Base-by-base conservation (phyloP, 1,284 basidiomycete genomes). In the Flammula alnicola region DNA sequence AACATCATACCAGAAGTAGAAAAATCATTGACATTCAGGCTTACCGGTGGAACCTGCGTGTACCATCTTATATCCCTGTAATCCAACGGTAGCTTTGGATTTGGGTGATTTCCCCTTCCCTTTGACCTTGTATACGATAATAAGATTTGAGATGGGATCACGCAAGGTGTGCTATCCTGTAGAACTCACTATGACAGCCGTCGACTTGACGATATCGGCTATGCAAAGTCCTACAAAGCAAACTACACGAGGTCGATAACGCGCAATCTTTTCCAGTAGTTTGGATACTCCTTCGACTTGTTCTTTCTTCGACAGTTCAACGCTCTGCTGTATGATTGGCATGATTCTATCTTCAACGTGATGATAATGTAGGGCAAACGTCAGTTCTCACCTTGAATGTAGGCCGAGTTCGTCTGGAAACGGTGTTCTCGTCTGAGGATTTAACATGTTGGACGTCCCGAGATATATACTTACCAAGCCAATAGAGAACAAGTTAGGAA, bases 191-290 rank as follows among this genome's bases (percentile, higher is more conserved):
- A 56, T 47, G 3, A 58, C 37, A n/a, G 73, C 51, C 14, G 64
- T 58, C 7, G 62, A 61, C 46, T 77, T 76, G 47, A 83, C 76
- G 5, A 72, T 69, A 27, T 81, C 75, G 67, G 86, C 86, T 25
- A 91, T 90, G 27, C 76, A 78, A 49, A 88, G 78, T 0, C 89
- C 89, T 4, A 91, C 83, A 59, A 91, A 88, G 56, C 86, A 87
- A 0, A 89, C 76, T 3, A 87, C 70, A 2, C 71, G 71, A 0
- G 89, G 89, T 2, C 74, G 75, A 52, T 74, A 73, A n/a, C 56
- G 63, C 0, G 67, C 57, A 20, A 92, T 67, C 61, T 91, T 92
- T 4, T 52, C 54, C 0, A 89, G 69, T 4, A 93, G 69, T 0
- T 56, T 44, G 0, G 77, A 74, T 0, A 83, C 81, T 3, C 73